These are phyloP conservation scores for Neoarthrinium moseri DNA, from an alignment of 2,329 filamentous ascomycete species.

Conservation along the genomic window DNA sequence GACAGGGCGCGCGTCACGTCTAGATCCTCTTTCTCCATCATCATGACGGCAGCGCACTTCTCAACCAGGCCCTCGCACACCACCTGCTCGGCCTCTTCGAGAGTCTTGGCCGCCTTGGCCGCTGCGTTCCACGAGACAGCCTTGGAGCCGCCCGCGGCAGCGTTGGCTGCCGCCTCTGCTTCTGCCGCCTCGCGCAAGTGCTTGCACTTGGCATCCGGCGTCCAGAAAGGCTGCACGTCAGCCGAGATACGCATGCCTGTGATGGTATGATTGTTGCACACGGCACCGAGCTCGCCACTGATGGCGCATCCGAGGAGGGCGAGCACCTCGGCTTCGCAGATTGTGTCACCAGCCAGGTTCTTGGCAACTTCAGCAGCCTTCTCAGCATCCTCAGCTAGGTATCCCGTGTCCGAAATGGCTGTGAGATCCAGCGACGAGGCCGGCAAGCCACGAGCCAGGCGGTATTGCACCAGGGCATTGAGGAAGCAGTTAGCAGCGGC, in stretches of 20 bases:
- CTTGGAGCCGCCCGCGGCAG: slow-evolving; percentile 22
- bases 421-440: slow-evolving; percentile 53
- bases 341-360: slow-evolving; percentile 46
- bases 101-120: slow-evolving; percentile 39
- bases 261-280: slow-evolving; percentile 50
- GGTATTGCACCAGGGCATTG: slow-evolving; percentile 39
- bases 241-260: slow-evolving; percentile 52
- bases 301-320: slow-evolving; percentile 53
- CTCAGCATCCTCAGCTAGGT: slow-evolving; percentile 45
- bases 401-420: slow-evolving; percentile 47
- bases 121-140: slow-evolving; percentile 42
- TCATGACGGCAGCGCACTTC: slow-evolving; percentile 48
- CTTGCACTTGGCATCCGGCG: slow-evolving; percentile 53
- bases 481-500: slow-evolving; percentile 48
- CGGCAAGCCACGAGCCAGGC: slow-evolving; percentile 36
- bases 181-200: slow-evolving; percentile 41
- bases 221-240: slow-evolving; percentile 50
- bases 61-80: slow-evolving; percentile 43
- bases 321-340: slow-evolving; percentile 53
- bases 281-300: slow-evolving; percentile 36
- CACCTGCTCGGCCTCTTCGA: slow-evolving; percentile 43
- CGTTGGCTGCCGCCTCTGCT: slow-evolving; percentile 35
- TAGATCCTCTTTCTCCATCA: slow-evolving; percentile 48
- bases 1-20: slow-evolving; percentile 40
- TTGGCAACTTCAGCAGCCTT: slow-evolving; percentile 45